Base-by-base conservation (phyloP, 345 rosid genomes). In the Populus euphratica region DNA sequence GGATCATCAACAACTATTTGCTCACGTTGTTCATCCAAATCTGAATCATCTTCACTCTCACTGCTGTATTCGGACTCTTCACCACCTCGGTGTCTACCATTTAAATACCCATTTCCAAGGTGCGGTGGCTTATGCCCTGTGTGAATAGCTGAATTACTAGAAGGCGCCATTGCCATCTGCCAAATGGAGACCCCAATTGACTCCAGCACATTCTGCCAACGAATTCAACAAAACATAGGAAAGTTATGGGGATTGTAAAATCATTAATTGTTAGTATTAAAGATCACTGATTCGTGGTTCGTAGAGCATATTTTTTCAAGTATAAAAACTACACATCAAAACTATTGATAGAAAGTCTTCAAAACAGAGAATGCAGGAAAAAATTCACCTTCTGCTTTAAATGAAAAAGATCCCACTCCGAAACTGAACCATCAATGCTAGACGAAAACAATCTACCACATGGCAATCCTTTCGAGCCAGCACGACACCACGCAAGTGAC, bases 331-430 rank as follows among this genome's bases (percentile, higher is more conserved):
- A 59, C 29, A 25, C 14, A 10, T 11, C 29, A 23, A n/a, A 59
- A 56, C 23, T 21, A 9, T 9, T 23, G 27, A 23, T 23, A 23
- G 6, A 38, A 14, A 8, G 6, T 23, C 7, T 18, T 1, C 14
- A 41, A 56, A 33, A 3, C 23, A 7, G 29, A 3, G 27, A 39
- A 61, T 63, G 56, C 49, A 69, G n/a, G 66, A 38, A 65, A 23
- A 76, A 62, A 16, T 33, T 74, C 59, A 93, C 99, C 97, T 91
- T 91, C 86, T 95, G 97, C 86, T 85, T 89, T 88, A 93, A 81
- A 80, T 92, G 88, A 56, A 87, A 95, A 74, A 91, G 90, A 86
- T 93, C 97, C 96, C 96, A 95, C 71, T 95, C 97, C 0, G 89
- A 93, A 74, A 95, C 84, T 0, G 98, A 86, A 62, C 99, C 98